Base-by-base conservation (phyloP, 1,284 basidiomycete genomes). In the Rhodotorula sp. region DNA sequence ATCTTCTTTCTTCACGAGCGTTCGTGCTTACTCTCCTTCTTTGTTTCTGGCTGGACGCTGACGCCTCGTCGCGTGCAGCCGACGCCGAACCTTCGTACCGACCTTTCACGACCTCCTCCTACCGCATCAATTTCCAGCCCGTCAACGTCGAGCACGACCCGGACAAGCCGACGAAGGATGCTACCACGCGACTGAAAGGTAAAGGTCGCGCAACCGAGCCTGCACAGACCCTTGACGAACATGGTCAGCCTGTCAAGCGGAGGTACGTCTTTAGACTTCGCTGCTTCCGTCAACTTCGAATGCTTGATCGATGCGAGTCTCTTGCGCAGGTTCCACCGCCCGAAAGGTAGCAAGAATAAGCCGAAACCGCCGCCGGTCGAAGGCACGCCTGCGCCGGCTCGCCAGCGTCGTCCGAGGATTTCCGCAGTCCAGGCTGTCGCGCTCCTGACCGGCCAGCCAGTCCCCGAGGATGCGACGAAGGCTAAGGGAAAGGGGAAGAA, bases 121-220 rank as follows among this genome's bases (percentile, higher is more conserved):
- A 68, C 62, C 64, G 71, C 52, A 69, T 72, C 61, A 46, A 48
- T 8, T 64, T 72, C 53, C 57, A 64, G 30, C 71, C 71, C 48
- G 47, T 72, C 32, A 22, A 27, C 36, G 51, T 72, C 62, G 39
- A 55, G 32, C 48, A 30, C 53, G 54, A 47, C 44, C 19, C 27
- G n/a, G 20, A 27, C 24, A 32, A 19, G 15, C 19, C 34, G 32
- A n/a, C 24, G 13, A n/a, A n/a, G 29, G 53, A 54, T 7, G 54
- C 0, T 32, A 17, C 39, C 39, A 17, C 39, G 13, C 39, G 39
- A 10, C 39, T 44, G 7, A 44, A 44, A 17, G 39, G 39, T 17
- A 44, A 44, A 17, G 39, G 39, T 44, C 39, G 59, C 24, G 59
- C 34, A 20, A 36, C 10, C 22, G 48, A n/a, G 9, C 22, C 48